Evolutionary conservation across 139 green algal species (phyloP).

Genomic region (Ettlia oleoabundans): DNA sequence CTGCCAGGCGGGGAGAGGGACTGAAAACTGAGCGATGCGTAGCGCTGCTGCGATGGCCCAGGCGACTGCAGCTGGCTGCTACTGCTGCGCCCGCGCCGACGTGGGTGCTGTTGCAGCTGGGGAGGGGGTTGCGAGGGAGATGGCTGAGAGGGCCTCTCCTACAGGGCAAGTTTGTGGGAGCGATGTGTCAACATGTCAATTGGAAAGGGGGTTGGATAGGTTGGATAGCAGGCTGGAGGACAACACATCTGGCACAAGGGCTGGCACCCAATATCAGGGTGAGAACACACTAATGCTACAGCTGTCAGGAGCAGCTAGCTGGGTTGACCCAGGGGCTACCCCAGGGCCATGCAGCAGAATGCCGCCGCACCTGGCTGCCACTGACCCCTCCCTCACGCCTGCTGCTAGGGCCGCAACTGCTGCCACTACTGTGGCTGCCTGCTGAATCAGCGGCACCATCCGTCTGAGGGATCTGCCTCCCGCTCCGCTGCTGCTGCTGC

Average conservation of each 20-base stretch:
- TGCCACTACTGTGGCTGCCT: neutral
- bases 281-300: too few species aligned
- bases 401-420: neutral
- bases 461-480: constrained; percentile 32
- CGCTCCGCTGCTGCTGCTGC: constrained; percentile 3
- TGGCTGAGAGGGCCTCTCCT: constrained; percentile 5
- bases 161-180: neutral
- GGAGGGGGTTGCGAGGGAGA: too few species aligned
- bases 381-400: too few species aligned
- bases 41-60: neutral
- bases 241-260: too few species aligned
- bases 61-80: constrained; percentile 18
- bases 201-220: too few species aligned
- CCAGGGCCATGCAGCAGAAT: too few species aligned
- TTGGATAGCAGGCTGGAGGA: too few species aligned
- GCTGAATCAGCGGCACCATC: constrained; percentile 42
- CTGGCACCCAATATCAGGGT: too few species aligned
- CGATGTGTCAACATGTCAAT: too few species aligned
- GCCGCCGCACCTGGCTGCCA: too few species aligned
- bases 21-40: neutral
- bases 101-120: neutral
- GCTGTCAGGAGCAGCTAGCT: too few species aligned
- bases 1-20: constrained; percentile 1
- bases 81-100: neutral
- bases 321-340: too few species aligned